Percentiles rank a stretch among this genome's conserved stretches.
These are phyloP conservation scores for Phytopythium litorale DNA, from an alignment of 352 stramenopile species.

Conservation along the genomic window DNA sequence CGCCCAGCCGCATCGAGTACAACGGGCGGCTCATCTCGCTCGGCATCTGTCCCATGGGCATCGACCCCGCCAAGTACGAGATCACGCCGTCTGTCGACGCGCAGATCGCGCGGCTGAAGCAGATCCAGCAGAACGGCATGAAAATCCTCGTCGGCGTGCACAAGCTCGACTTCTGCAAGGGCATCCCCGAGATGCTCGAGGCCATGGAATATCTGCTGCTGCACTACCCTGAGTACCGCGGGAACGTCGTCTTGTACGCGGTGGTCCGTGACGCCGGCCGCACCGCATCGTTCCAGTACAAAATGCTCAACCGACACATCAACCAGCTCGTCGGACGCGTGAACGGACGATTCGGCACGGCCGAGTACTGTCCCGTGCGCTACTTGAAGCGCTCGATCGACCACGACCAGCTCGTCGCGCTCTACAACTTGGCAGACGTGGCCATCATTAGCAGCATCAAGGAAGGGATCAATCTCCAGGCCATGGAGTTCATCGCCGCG, in stretches of 20 bases:
- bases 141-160: constrained; percentile 77
- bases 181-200: constrained; percentile 88
- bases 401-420: constrained; percentile 85
- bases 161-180: constrained; percentile 82
- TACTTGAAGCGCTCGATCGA: constrained; percentile 87
- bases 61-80: constrained; percentile 81
- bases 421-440: constrained; percentile 88
- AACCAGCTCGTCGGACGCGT: constrained; percentile 88
- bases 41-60: constrained; percentile 89
- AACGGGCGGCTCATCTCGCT: constrained; percentile 85
- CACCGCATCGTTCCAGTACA: constrained; percentile 65
- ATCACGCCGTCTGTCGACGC: constrained; percentile 48
- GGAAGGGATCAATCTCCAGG: constrained; percentile 90
- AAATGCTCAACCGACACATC: constrained; percentile 84
- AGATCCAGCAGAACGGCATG: constrained; percentile 57
- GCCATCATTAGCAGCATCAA: constrained; percentile 88
- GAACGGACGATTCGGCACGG: constrained; percentile 84
- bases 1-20: constrained; percentile 83
- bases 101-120: constrained; percentile 46
- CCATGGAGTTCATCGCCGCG: constrained; percentile 89
- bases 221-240: constrained; percentile 90
- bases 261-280: constrained; percentile 84
- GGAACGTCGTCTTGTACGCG: constrained; percentile 92
- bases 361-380: constrained; percentile 85
- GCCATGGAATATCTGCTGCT: constrained; percentile 88